Conservation (phyloP, 2,329 filamentous ascomycete genomes). For the Cercospora sp. region DNA sequence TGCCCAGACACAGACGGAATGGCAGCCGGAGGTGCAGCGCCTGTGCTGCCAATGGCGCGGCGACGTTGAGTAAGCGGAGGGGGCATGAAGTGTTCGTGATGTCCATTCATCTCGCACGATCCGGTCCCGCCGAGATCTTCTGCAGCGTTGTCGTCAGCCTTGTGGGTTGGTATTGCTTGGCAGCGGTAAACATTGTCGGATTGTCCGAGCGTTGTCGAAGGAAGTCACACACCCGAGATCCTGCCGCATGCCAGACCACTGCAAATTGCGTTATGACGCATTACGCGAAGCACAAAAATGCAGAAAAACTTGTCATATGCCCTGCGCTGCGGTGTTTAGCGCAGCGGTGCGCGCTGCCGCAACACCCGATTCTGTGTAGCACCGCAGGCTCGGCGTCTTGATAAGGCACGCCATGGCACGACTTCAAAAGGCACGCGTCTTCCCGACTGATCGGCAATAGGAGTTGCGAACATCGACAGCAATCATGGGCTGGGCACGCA, state of each 20-base stretch:
- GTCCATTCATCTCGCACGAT: background rate
- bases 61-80: background rate
- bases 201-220: background rate
- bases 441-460: background rate
- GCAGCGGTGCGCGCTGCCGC: background rate
- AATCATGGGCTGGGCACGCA: conserved; percentile 5
- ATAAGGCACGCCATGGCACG: background rate
- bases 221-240: background rate
- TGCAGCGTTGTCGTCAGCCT: conserved; percentile 8
- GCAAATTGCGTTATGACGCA: conserved; percentile 1
- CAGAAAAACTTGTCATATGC: conserved; percentile 1
- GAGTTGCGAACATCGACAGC: background rate
- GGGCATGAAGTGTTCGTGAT: background rate
- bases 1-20: background rate
- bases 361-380: background rate
- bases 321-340: background rate
- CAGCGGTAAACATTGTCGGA: background rate
- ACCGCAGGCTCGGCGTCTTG: conserved; percentile 2
- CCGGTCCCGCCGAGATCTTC: conserved; percentile 1
- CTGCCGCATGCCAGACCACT: background rate
- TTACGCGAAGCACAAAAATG: background rate
- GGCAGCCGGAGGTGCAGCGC: background rate
- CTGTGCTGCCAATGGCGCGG: background rate
- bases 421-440: background rate
- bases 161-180: conserved; percentile 4